Evolutionary conservation across 176 grass and related monocot genomes (phyloP), one percentile per base, ranked within the genome.

Genomic region (Dendrocalamus sinicus): DNA sequence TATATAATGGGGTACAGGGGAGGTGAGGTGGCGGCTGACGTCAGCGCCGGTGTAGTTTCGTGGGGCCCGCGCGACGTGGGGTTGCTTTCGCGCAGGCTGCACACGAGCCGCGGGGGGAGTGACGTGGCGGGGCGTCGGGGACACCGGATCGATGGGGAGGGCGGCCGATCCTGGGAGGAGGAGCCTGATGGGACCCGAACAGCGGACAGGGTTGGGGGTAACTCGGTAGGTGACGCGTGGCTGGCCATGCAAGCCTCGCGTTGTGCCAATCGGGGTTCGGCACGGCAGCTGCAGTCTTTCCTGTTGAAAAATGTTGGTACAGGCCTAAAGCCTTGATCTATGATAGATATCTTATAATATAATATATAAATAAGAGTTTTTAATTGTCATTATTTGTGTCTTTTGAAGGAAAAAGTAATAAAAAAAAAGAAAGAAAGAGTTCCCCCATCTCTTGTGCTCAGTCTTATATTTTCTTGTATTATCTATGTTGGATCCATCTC

Each of bases 1-100:
- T 84, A 80, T 88, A 91, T 88, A 87, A 39, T 39, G 37, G 30
- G 78, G 71, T 12, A 15, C 13, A 62, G 15, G 75, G 32, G 5
- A 43, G 41, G 81, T 88, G 85, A 88, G 53, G 83, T 89, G 43
- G 86, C 10, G 15, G 50, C 44, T 89, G 87, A 92, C 83, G 67
- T 83, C 87, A 83, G 51, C 17, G 2, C 0, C 2, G 15, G 7
- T 23, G 57, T 1, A 60, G 48, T 19, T 16, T 28, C 9, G 53
- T 52, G 61, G 58, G 85, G 1, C 57, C 55, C 22, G 30, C 77
- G 66, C 57, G 84, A 78, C 84, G 79, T 47, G 57, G 78, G 15
- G 71, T 53, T 4, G 40, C 84, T 78, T 78, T 77, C 82, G 76
- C 64, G 76, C 65, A 70, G 72, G 59, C 86, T 76, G 32, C 79